Conservation (phyloP, 2,329 filamentous ascomycete genomes). For the Penicillium sp. region DNA sequence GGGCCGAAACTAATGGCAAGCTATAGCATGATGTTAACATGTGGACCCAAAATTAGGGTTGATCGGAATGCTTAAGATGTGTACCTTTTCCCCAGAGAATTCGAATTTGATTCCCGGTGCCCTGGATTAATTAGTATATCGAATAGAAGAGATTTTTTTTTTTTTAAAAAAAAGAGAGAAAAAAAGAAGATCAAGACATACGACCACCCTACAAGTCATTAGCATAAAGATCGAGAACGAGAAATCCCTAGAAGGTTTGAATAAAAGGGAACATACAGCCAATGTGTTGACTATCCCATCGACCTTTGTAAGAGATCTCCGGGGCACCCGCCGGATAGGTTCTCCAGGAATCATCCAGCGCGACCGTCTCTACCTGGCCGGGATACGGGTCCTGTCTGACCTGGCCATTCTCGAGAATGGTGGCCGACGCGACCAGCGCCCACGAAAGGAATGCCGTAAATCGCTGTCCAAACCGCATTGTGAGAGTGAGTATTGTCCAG, state of each 20-base stretch:
- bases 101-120: constrained; percentile 57
- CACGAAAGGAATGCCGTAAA: constrained; percentile 10
- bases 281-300: constrained; percentile 61
- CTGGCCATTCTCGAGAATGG: constrained; percentile 47
- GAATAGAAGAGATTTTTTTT: too few relatives aligned
- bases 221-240: constrained; percentile 11
- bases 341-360: constrained; percentile 40
- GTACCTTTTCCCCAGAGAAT: constrained; percentile 52
- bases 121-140: constrained; percentile 20
- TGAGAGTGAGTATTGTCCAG: constrained; percentile 6
- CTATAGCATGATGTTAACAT: constrained; percentile 14
- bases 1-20: constrained; percentile 57
- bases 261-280: constrained; percentile 44
- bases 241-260: neutral
- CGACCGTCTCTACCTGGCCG: constrained; percentile 35
- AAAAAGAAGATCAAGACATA: constrained; percentile 36
- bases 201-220: constrained; percentile 50
- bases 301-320: constrained; percentile 61
- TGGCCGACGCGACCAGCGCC: constrained; percentile 31
- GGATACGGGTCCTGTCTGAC: constrained; percentile 40
- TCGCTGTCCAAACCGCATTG: constrained; percentile 18
- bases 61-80: neutral
- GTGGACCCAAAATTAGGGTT: constrained; percentile 1
- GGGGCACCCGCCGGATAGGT: constrained; percentile 53
- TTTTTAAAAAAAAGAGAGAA: neutral